Conservation (phyloP, 108 stramenopile species). For the Skeletonema costatum region DNA sequence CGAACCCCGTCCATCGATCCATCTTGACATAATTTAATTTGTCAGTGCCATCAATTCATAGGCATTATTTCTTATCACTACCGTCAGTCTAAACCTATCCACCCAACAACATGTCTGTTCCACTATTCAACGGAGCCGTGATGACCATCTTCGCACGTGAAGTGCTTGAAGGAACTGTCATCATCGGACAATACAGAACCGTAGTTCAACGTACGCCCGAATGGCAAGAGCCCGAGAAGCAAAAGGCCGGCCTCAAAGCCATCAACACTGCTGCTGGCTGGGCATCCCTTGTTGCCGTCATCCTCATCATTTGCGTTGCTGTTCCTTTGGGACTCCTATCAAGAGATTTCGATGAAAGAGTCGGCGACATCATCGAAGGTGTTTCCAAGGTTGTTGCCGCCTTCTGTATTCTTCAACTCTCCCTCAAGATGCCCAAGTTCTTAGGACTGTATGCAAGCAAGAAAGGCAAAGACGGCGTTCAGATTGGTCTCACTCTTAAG, state of each 20-base stretch:
- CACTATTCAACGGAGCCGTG: slow-evolving; percentile 39
- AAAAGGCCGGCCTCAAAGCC: slow-evolving; percentile 56
- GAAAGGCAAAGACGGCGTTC: slow-evolving; percentile 35
- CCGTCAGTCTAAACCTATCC: not conserved
- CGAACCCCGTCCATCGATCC: no score
- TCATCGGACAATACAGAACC: slow-evolving; percentile 80
- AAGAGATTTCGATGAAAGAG: slow-evolving; percentile 48
- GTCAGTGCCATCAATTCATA: no score
- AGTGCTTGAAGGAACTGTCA: slow-evolving; percentile 72
- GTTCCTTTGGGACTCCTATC: slow-evolving; percentile 71
- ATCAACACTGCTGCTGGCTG: slow-evolving; percentile 63
- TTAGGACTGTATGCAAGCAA: slow-evolving; percentile 70
- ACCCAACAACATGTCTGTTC: not conserved
- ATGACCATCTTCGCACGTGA: slow-evolving; percentile 85
- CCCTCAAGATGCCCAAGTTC: slow-evolving; percentile 80
- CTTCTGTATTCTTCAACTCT: slow-evolving; percentile 69
- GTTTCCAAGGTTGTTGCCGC: slow-evolving; percentile 78
- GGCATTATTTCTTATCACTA: not conserved
- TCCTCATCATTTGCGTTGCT: slow-evolving; percentile 54
- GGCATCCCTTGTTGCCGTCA: slow-evolving; percentile 60
- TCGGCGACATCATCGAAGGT: slow-evolving; percentile 73
- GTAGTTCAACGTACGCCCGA: slow-evolving; percentile 55
- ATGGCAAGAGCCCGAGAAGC: slow-evolving; percentile 48
- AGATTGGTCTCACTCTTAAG: slow-evolving; percentile 53
- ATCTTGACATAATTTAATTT: not conserved